Conservation (phyloP, 2,329 filamentous ascomycete genomes). For the Tolypocladium tundrense region DNA sequence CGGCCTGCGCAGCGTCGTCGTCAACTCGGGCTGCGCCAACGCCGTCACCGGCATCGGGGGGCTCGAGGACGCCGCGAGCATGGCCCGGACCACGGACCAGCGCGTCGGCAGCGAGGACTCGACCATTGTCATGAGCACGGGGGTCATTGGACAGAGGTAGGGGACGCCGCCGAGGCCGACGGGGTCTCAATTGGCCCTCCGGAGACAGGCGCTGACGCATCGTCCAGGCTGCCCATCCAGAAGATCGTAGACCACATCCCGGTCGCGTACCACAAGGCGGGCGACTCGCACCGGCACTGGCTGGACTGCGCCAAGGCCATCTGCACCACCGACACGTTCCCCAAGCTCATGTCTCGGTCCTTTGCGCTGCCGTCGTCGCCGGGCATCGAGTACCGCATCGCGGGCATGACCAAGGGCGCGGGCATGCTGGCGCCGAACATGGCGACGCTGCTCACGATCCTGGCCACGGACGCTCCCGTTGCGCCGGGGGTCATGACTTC, state of each 20-base stretch:
- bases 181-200: background rate
- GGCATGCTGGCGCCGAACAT: slow-evolving; percentile 99
- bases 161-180: slow-evolving; percentile 8
- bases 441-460: slow-evolving; percentile 85
- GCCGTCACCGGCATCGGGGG: slow-evolving; percentile 89
- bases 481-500: slow-evolving; percentile 54
- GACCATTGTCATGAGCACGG: slow-evolving; percentile 97
- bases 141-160: slow-evolving; percentile 87
- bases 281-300: slow-evolving; percentile 75
- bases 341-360: slow-evolving; percentile 77
- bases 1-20: slow-evolving; percentile 70
- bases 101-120: slow-evolving; percentile 35
- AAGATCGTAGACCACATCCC: slow-evolving; percentile 84
- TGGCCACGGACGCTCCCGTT: slow-evolving; percentile 85
- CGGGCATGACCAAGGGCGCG: slow-evolving; percentile 94
- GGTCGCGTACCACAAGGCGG: slow-evolving; percentile 59
- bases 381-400: slow-evolving; percentile 67
- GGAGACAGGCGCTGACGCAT: slow-evolving; percentile 6
- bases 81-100: slow-evolving; percentile 72
- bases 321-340: slow-evolving; percentile 97
- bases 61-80: slow-evolving; percentile 74
- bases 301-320: slow-evolving; percentile 79
- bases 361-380: slow-evolving; percentile 79
- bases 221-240: slow-evolving; percentile 65
- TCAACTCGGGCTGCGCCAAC: slow-evolving; percentile 96